Evolutionary conservation across 2,329 filamentous ascomycete species (phyloP).

Genomic region (Fusarium subtropicale): DNA sequence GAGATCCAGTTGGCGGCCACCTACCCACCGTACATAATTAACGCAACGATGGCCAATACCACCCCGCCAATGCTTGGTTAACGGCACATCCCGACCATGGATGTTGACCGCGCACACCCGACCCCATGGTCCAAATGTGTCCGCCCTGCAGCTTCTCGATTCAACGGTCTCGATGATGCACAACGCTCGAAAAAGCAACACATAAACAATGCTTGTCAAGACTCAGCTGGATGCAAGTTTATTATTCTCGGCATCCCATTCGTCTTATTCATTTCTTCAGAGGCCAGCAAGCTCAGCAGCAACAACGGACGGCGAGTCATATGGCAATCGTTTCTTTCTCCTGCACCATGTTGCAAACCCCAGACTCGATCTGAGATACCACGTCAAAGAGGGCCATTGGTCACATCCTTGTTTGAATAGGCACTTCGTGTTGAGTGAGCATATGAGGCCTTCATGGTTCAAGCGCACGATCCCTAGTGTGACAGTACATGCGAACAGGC

Average conservation of each 20-base stretch:
- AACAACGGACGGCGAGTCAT: constrained; percentile 25
- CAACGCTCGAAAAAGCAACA: constrained; percentile 40
- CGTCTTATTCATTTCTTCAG: constrained; percentile 14
- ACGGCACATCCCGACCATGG: constrained; percentile 39
- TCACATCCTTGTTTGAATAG: constrained; percentile 8
- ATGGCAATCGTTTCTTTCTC: constrained; percentile 16
- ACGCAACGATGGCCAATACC: constrained; percentile 37
- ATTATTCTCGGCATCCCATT: constrained; percentile 18
- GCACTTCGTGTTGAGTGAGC: background rate
- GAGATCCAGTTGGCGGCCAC: constrained; percentile 6
- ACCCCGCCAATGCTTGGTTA: constrained; percentile 23
- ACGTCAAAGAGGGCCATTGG: constrained; percentile 6
- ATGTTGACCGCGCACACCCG: constrained; percentile 16
- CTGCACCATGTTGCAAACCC: constrained; percentile 25
- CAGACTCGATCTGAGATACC: constrained; percentile 29
- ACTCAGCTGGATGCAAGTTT: constrained; percentile 22
- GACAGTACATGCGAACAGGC: background rate
- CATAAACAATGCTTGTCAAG: constrained; percentile 9
- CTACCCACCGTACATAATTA: constrained; percentile 21
- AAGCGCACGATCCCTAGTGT: background rate
- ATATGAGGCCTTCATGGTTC: constrained; percentile 23
- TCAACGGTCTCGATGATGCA: constrained; percentile 44
- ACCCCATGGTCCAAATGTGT: constrained; percentile 35
- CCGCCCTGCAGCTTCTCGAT: constrained; percentile 44
- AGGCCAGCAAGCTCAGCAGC: constrained; percentile 11